Base-by-base conservation (phyloP, 225 moss, liverwort and hornwort species). In the Takakia lepidozioides region DNA sequence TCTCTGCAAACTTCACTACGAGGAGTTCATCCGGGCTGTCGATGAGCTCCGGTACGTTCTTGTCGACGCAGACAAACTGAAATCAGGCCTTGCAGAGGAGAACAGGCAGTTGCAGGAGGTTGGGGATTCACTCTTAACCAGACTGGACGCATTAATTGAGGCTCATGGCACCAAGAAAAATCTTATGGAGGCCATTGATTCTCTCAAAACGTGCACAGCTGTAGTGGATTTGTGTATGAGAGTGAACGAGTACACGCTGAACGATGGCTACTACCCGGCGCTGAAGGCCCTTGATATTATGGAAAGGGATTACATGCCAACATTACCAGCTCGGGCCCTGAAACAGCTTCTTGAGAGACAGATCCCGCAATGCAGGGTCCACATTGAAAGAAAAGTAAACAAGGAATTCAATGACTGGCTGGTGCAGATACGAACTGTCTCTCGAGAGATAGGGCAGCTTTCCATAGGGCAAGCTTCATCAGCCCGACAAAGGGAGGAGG, bases 381-480 rank as follows among this genome's bases (percentile, higher is more conserved):
- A 83, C 56, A 80, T 91, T 35, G 95, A 98, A 66, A 68, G 90
- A 27, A 87, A 87, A 60, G 90, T 98, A 54, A 90, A 84, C 32
- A 82, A 80, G 56, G 91, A 98, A 57, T 98, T 98, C 37, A 98
- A 91, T 28, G 95, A 90, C 54, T 98, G 90, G 90, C 76, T 98
- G 52, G 87, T 87, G n/a, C 87, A 91, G 57, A 91, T 90, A 40
- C 87, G 87, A 46, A 85, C 79, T 38, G 77, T 71, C 29, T 84
- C 86, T 1, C 74, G 87, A 42, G 95, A 91, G 64, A 76, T 98
- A 27, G 90, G 87, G 48, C 87, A 98, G 67, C 71, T 80, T 41
- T 87, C 87, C 6, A 87, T 98, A 43, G 87, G 85, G 25, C 95
- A 98, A 55, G 87, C 90, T 22, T 87, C 82, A 6, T 80, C 91